These are phyloP conservation scores for Ceratocystis cacaofunesta DNA, from an alignment of 2,329 filamentous ascomycete genomes.

Conservation along the genomic window DNA sequence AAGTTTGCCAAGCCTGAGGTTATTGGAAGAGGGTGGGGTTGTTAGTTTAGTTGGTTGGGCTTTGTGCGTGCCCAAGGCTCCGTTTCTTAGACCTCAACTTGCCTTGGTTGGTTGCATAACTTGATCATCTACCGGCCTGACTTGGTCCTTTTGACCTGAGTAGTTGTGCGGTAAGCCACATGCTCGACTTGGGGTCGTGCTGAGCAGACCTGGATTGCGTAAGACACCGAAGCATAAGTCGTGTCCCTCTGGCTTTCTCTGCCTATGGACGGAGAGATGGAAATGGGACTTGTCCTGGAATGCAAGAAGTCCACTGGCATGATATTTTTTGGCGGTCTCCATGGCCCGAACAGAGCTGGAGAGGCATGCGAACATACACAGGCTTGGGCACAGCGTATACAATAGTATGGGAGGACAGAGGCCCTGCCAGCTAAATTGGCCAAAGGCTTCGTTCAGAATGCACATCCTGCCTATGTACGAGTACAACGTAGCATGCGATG, in stretches of 20 bases:
- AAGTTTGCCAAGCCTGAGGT: neutral
- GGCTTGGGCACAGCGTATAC: no score
- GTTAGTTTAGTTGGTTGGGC: neutral
- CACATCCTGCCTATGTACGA: neutral
- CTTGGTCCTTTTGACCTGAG: no score
- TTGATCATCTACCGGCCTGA: no score
- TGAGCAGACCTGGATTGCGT: no score
- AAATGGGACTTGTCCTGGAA: slow-evolving; percentile 12
- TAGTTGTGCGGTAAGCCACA: no score
- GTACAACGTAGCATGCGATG: neutral
- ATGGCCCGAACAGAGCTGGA: neutral
- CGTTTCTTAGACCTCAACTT: neutral
- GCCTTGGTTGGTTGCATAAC: neutral
- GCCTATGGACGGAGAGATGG: neutral
- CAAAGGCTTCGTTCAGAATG: neutral
- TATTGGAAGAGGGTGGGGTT: neutral
- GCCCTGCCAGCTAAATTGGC: no score
- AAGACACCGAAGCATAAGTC: neutral
- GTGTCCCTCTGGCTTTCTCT: neutral
- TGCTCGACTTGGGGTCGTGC: no score
- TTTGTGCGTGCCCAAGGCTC: neutral
- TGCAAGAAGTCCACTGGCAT: neutral
- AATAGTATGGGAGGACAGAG: no score
- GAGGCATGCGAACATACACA: neutral
- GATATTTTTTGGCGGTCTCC: neutral